These are phyloP conservation scores for Tolypocladium amazonense DNA, from an alignment of 2,329 filamentous ascomycete genomes.

Conservation along the genomic window DNA sequence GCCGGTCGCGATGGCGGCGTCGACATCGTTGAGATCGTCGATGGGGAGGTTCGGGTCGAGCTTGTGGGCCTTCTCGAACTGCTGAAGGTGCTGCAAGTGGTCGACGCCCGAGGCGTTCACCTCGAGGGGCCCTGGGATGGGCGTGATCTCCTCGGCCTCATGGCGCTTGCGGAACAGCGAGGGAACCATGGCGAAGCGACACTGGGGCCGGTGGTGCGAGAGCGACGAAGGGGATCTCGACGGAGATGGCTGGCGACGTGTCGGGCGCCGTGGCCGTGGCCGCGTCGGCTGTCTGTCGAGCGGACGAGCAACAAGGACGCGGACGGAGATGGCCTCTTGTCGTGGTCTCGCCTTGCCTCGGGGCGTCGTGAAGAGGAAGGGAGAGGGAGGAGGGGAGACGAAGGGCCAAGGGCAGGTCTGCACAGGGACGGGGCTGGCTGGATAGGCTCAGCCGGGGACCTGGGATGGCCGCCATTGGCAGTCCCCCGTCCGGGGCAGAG, in stretches of 20 bases:
- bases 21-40: conserved; percentile 49
- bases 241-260: background rate
- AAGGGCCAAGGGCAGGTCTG: background rate
- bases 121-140: conserved; percentile 27
- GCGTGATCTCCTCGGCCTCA: conserved; percentile 33
- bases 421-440: background rate
- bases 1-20: conserved; percentile 42
- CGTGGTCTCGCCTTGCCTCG: background rate
- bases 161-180: conserved; percentile 34
- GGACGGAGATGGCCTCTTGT: background rate
- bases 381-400: background rate
- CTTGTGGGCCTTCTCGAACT: conserved; percentile 49
- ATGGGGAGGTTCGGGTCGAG: conserved; percentile 57
- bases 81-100: conserved; percentile 35
- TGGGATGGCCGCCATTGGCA: background rate
- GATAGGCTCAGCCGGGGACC: background rate
- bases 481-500: background rate
- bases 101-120: conserved; percentile 29
- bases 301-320: background rate
- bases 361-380: background rate
- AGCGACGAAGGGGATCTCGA: background rate
- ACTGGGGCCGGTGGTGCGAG: background rate
- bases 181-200: conserved; percentile 19
- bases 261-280: background rate
- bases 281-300: background rate